Conservation (phyloP, 1,284 basidiomycete genomes). For the Golubevia pallescens region DNA sequence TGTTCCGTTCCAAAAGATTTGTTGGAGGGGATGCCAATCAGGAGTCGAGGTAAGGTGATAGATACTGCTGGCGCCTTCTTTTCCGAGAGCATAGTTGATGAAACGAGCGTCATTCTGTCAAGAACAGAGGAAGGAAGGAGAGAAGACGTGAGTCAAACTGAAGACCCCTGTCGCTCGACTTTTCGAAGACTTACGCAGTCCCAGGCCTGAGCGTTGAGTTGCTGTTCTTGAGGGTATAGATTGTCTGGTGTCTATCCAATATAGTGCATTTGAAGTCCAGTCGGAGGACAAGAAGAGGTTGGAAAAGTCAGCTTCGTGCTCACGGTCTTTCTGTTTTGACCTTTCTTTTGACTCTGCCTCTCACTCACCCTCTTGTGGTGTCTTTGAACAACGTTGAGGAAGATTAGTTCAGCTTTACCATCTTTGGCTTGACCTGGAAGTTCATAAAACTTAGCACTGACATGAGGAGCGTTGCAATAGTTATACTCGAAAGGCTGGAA, state of each 20-base stretch:
- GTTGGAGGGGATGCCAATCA: conserved; percentile 68
- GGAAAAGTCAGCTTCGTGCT: too few relatives aligned
- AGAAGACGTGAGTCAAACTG: too few relatives aligned
- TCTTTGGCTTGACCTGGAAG: conserved; percentile 18
- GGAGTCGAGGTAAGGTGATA: conserved; percentile 67
- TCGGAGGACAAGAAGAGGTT: too few relatives aligned
- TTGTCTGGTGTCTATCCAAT: conserved; percentile 28
- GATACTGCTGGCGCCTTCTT: conserved; percentile 31
- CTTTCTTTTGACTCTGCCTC: not conserved
- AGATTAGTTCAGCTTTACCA: conserved; percentile 24
- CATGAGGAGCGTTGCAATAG: conserved; percentile 38
- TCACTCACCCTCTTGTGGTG: conserved; percentile 28
- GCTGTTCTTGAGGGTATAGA: conserved; percentile 31
- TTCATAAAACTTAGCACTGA: conserved; percentile 19
- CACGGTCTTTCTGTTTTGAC: not conserved
- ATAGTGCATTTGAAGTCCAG: too few relatives aligned
- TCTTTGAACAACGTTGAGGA: conserved; percentile 35
- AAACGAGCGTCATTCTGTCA: conserved; percentile 17
- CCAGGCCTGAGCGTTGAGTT: conserved; percentile 33
- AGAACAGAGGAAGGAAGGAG: not conserved
- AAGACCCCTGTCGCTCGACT: too few relatives aligned
- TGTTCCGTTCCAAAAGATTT: conserved; percentile 70
- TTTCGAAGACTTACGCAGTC: conserved; percentile 14
- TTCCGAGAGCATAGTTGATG: conserved; percentile 20
- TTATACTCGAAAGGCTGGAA: not conserved